Base-by-base conservation (phyloP, 495 filamentous ascomycete genomes). In the Echria macrotheca region DNA sequence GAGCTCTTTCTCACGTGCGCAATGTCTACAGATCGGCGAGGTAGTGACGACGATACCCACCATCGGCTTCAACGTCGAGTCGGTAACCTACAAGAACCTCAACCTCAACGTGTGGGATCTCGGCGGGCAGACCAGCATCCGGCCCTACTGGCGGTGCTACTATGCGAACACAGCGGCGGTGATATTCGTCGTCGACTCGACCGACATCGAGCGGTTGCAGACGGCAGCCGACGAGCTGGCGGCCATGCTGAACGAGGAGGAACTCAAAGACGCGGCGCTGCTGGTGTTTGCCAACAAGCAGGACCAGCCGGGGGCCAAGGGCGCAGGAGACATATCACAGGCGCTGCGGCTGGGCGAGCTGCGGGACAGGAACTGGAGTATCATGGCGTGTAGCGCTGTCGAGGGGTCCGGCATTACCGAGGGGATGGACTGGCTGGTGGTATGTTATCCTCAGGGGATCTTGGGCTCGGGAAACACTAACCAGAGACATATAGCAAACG, bases 21-120 rank as follows among this genome's bases (percentile, higher is more conserved):
- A 21, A 9, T n/a, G n/a, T n/a, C n/a, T 59, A 38, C 64, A 96
- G 89, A 95, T 98, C 61, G 93, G 93, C 53, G 94, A 98, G 68
- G 93, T 97, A 37, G 93, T 98, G 57, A 96, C 93, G 32, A 98
- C 93, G 50, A 96, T 97, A 76, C 93, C 93, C 8, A 98, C 93
- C 41, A 97, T 98, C 68, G 93, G 93, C 42, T 98, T 98, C 75
- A 98, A 98, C 66, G 91, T 98, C 58, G 93, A 98, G 70, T 94
- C 88, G 19, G 93, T 98, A 44, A 89, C 88, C 55, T 97, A 97
- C 75, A 87, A 88, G 65, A 97, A 96, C 60, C 76, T 98, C 45
- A 95, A 97, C 68, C 91, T 98, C 66, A 96, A 96, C 68, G 93
- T 98, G 54, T 98, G 93, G 93, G 91, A 97, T 77, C 80, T 97